phyloP scores from a whole-genome alignment of 306 rosid species.

The Dalbergia cochinchinensis region DNA sequence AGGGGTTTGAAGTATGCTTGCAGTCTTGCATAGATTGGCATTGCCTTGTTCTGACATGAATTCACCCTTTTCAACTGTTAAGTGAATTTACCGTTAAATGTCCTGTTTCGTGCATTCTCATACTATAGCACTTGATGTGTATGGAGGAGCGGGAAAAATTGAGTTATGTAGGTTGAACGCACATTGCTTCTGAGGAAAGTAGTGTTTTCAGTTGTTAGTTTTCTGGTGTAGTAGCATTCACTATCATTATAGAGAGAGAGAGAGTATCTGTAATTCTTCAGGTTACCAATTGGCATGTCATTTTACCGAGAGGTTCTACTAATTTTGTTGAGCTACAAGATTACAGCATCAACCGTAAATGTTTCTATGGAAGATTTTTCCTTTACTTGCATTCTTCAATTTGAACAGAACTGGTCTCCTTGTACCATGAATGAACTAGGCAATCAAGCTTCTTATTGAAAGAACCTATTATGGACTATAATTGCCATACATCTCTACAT shows the following conservation, averaged over 20 bases:
- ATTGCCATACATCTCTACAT: constrained; percentile 10
- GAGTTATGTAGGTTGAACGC: constrained; percentile 7
- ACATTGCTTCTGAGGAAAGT: background rate
- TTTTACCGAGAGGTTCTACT: background rate
- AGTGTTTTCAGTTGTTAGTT: constrained; percentile 22
- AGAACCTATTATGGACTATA: background rate
- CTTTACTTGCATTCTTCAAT: constrained; percentile 14
- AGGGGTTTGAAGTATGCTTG: background rate
- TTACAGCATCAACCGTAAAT: background rate
- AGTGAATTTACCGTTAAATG: constrained; percentile 26
- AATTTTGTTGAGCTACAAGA: constrained; percentile 19
- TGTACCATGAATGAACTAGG: no score
- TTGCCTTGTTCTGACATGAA: constrained; percentile 20
- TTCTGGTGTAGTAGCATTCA: background rate
- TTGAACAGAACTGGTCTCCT: background rate
- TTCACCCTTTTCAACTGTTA: constrained; percentile 12
- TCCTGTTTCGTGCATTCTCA: constrained; percentile 32
- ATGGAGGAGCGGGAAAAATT: constrained; percentile 1
- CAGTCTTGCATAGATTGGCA: constrained; percentile 20
- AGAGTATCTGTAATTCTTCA: background rate
- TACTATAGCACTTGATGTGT: background rate
- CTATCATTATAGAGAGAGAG: background rate
- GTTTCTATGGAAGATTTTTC: background rate
- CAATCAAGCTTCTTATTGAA: background rate
- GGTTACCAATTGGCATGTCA: constrained; percentile 3